These are phyloP conservation scores for Pseudozyma sp. DNA, from an alignment of 1,284 basidiomycete species.

Conservation along the genomic window DNA sequence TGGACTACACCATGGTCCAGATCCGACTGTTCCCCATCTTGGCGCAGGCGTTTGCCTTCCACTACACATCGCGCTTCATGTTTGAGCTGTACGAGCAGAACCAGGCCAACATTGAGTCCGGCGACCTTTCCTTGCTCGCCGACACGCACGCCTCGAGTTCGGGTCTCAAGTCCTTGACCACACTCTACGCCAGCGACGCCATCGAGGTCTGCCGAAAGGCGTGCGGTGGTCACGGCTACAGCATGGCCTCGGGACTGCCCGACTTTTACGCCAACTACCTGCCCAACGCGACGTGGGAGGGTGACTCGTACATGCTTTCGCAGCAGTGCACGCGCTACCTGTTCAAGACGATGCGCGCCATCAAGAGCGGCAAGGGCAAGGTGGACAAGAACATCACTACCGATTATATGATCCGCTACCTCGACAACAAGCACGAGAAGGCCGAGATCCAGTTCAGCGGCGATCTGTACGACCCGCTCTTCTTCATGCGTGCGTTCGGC, in stretches of 20 bases:
- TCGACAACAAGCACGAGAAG: constrained; percentile 62
- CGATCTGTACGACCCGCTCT: constrained; percentile 66
- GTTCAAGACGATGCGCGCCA: constrained; percentile 67
- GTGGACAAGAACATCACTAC: constrained; percentile 63
- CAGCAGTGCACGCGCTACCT: constrained; percentile 70
- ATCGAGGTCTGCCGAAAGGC: constrained; percentile 70
- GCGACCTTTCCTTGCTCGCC: constrained; percentile 69
- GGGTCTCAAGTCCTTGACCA: constrained; percentile 68
- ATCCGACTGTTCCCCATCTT: constrained; percentile 70
- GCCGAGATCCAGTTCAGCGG: constrained; percentile 54
- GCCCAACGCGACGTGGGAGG: constrained; percentile 69
- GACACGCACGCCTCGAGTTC: constrained; percentile 69
- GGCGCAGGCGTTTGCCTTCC: constrained; percentile 70
- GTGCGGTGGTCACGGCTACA: constrained; percentile 70
- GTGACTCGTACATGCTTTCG: constrained; percentile 69
- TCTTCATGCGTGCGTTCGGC: constrained; percentile 68
- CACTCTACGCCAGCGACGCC: constrained; percentile 67
- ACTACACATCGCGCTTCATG: constrained; percentile 69
- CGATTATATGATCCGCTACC: constrained; percentile 68
- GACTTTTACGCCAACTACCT: constrained; percentile 62
- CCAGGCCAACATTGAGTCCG: constrained; percentile 64
- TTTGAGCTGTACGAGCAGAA: constrained; percentile 68
- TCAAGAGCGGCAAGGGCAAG: constrained; percentile 55
- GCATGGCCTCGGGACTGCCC: constrained; percentile 62
- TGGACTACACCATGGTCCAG: constrained; percentile 70